Base-by-base conservation (phyloP, 139 green algal genomes). In the Ulvella scutata region DNA sequence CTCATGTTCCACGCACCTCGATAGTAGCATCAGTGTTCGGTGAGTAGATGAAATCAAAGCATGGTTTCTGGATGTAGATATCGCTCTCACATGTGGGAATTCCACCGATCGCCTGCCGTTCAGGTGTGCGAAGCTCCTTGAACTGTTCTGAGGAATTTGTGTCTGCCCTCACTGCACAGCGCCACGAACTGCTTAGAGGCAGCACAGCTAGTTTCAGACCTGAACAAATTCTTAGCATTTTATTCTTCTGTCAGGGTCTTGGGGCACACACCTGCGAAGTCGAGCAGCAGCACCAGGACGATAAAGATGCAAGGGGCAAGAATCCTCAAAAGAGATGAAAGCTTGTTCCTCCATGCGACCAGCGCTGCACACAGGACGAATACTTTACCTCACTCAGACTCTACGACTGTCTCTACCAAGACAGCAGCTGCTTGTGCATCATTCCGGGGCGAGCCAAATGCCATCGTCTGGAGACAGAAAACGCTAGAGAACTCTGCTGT, bases 291-390 rank as follows among this genome's bases (percentile, higher is more conserved):
- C 21, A 95, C 84, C 59, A 97, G 84, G 35, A 97, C 78, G 73
- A 97, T 85, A 85, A 97, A 96, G 37, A 97, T 85, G 73, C 91
- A 86, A 2, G 94, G 86, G 0, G 92, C 86, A 0, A 96, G 39
- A 13, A 93, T 37, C 6, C 93, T 85, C 20, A 97, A 79, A 0
- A 86, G 4, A 0, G 90, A 96, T 3, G 93, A 74, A 0, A 82
- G 77, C n/a, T 81, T 72, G 82, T 92, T 97, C 34, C 92, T 82
- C 81, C 83, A 92, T 4, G 87, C 83, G 3, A 90, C 80, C 35
- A 89, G 74, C 74, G 29, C 36, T 77, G 28, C 73, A 43, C 17
- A n/a, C n/a, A n/a, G n/a, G n/a, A n/a, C n/a, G n/a, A n/a, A n/a
- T n/a, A n/a, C n/a, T n/a, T n/a, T n/a, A n/a, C n/a, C n/a, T n/a